Evolutionary conservation across 2,329 filamentous ascomycete genomes (phyloP), one percentile per base, ranked within the genome.

Genomic region (Akanthomyces dipterigenus): DNA sequence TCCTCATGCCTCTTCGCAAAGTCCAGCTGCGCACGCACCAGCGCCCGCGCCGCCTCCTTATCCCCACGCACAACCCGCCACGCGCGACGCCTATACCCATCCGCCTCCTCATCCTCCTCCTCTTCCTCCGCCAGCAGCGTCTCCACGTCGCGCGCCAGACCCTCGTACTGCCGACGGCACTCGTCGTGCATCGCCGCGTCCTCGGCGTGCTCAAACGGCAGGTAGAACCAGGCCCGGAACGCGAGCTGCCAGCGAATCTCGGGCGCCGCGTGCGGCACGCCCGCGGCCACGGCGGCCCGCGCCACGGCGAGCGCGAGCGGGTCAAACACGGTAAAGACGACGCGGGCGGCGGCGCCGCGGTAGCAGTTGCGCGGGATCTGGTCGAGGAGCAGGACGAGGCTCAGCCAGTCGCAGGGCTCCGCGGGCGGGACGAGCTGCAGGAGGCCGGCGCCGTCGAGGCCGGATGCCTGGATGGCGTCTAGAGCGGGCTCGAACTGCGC

Each of bases 341-440:
- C 48, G 2, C 56, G 64, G 0, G 75, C 70, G 26, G 82, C 71
- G 0, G 75, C 72, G 0, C 76, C 78, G 16, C 86, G 83, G 71
- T 81, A 85, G 64, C 83, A 77, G 67, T 88, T 88, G 2, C 86
- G 80, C 0, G 85, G 77, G 46, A 88, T 76, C 67, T 88, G 86
- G 64, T 88, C 86, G 2, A 88, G 77, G 2, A 88, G 75, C 2
- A 88, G 65, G 5, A 85, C 66, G 0, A 88, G 69, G 49, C 77
- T 76, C 2, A 88, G 72, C 71, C 73, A 77, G 64, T 76, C 73
- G 6, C 69, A 57, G 0, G 75, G 68, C 3, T 64, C 62, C 4
- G 64, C 56, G 5, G 70, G 72, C 12, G 67, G 63, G 0, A 68
- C 63, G 16, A 68, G 58, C 6, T 66, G 64, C 38, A 77, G 51